A percentile compares a stretch with the other conserved stretches of the same genome.
These are phyloP conservation scores for Xylaria sp. DNA, from an alignment of 2,329 filamentous ascomycete species.

Conservation along the genomic window DNA sequence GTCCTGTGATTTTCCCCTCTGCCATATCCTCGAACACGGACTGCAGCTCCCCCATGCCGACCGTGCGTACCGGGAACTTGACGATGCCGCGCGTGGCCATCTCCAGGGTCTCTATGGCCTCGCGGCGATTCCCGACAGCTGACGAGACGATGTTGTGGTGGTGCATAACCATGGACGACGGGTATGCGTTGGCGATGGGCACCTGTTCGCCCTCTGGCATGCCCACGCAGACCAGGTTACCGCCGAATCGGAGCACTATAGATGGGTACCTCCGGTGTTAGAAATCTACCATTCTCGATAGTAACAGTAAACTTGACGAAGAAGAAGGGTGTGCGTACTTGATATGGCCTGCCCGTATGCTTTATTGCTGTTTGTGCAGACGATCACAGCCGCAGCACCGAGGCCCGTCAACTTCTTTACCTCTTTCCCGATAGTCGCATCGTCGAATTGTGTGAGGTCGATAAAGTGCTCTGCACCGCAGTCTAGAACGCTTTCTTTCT, in stretches of 20 bases:
- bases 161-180: conserved; percentile 14
- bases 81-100: conserved; percentile 36
- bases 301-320: not conserved
- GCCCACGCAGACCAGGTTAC: conserved; percentile 38
- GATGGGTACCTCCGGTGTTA: not conserved
- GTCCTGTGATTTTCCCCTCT: conserved; percentile 24
- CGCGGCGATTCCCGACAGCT: conserved; percentile 37
- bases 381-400: conserved; percentile 36
- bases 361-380: conserved; percentile 34
- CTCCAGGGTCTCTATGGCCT: conserved; percentile 35
- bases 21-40: conserved; percentile 36
- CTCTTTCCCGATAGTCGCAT: conserved; percentile 29
- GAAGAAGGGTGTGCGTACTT: not conserved
- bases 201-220: conserved; percentile 35
- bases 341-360: conserved; percentile 35
- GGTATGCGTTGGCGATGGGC: conserved; percentile 30
- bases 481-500: conserved; percentile 28
- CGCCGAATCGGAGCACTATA: conserved; percentile 34
- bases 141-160: conserved; percentile 27
- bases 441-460: conserved; percentile 33
- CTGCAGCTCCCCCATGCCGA: conserved; percentile 35
- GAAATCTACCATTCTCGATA: not conserved
- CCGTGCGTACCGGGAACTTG: conserved; percentile 32
- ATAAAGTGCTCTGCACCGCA: conserved; percentile 39
- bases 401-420: conserved; percentile 36